These are phyloP conservation scores for Geotrichum klebahnii DNA, from an alignment of 1,139 yeast species.

Conservation along the genomic window DNA sequence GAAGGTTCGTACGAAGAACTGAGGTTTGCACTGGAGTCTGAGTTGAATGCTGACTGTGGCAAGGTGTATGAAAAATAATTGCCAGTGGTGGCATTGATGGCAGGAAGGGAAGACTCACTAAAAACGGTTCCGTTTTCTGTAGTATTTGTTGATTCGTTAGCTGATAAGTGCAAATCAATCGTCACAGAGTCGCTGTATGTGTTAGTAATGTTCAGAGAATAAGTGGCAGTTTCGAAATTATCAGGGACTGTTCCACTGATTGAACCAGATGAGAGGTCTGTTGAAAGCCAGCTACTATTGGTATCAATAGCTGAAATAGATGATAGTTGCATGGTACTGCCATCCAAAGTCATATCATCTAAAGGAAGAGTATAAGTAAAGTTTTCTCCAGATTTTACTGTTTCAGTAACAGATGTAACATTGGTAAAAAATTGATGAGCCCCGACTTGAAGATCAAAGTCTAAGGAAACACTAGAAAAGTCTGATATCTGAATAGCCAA, in stretches of 20 bases:
- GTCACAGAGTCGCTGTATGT: conserved; percentile 60
- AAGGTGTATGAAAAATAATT: conserved; percentile 53
- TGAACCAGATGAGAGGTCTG: conserved; percentile 44
- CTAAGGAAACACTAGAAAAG: conserved; percentile 65
- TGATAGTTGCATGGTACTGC: conserved; percentile 42
- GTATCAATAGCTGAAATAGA: conserved; percentile 53
- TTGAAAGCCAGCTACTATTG: conserved; percentile 57
- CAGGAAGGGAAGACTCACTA: conserved; percentile 25
- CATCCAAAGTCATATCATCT: conserved; percentile 58
- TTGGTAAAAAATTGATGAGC: conserved; percentile 78
- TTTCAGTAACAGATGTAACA: conserved; percentile 44
- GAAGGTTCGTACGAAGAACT: conserved; percentile 3
- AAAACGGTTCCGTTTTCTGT: conserved; percentile 21
- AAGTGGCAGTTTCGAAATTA: conserved; percentile 41
- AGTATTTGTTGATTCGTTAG: background rate
- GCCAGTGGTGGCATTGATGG: conserved; percentile 64
- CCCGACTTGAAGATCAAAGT: conserved; percentile 74
- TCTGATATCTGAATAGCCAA: conserved; percentile 79
- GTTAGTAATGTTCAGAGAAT: conserved; percentile 55
- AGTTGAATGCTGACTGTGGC: conserved; percentile 41
- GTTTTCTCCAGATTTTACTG: conserved; percentile 59
- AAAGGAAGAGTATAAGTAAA: conserved; percentile 61
- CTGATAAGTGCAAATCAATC: conserved; percentile 47
- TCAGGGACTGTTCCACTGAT: conserved; percentile 54
- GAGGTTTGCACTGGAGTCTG: conserved; percentile 32